Evolutionary conservation across 305 asterid genomes (phyloP), one percentile per base, ranked within the genome.

Genomic region (Fraxinus latifolia): DNA sequence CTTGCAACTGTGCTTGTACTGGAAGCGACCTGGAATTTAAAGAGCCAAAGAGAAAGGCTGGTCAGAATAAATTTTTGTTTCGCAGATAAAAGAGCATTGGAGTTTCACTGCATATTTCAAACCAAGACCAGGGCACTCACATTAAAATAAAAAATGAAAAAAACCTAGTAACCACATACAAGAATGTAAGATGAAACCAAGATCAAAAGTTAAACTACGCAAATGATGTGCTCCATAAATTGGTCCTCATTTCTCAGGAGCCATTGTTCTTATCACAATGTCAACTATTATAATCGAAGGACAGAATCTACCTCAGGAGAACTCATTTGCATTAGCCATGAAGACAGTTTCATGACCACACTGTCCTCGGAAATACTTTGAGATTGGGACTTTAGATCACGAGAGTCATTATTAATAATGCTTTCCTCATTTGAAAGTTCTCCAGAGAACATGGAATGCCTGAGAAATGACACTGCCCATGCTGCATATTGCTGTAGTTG

Each of bases 391-490:
- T 89, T 92, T 17, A 86, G 76, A 83, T 82, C 87, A 83, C 75
- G 85, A 67, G 90, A 81, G 82, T 85, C 91, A 81, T 84, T 79
- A 75, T 86, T 86, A 60, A 80, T 86, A 82, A 82, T 73, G 79
- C 67, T 83, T 82, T 84, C 91, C 87, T 89, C 93, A 78, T 84
- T 87, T 74, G 83, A 70, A 84, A 3, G 86, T 81, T 85, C 91
- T 77, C 85, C 84, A 82, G 90, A 85, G 86, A 93, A 89, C 67
- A 92, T 53, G 55, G 80, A 88, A 86, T 96, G 97, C 86, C 97
- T 82, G 74, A 96, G 98, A 89, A 91, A 92, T 23, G 97, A 92
- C 83, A 93, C 79, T 81, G 97, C 90, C 99, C 99, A 94, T 65
- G 99, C 93, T 71, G 97, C 98, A 86, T 87, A 85, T 80, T 94